Conservation (phyloP, 2,329 filamentous ascomycete species). For the Leptographium flavum region DNA sequence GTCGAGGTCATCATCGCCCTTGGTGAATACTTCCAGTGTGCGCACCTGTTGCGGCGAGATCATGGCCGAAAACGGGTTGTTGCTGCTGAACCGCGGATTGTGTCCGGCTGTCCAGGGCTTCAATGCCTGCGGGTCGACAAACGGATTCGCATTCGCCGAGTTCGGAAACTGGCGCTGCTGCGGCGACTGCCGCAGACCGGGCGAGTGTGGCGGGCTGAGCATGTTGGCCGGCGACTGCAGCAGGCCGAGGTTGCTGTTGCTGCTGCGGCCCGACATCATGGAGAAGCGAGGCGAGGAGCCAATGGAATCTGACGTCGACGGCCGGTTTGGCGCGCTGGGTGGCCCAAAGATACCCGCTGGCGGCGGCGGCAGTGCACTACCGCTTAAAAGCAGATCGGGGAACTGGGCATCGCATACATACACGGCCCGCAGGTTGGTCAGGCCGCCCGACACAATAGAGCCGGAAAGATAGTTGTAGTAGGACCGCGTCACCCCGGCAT, state of each 20-base stretch:
- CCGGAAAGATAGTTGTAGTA: conserved; percentile 79
- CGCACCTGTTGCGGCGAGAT: conserved; percentile 13
- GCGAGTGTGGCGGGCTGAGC: conserved; percentile 12
- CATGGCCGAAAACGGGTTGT: conserved; percentile 40
- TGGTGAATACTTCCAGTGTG: conserved; percentile 45
- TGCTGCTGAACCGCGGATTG: conserved; percentile 40
- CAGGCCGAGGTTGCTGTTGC: conserved; percentile 3
- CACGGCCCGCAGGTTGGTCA: conserved; percentile 60
- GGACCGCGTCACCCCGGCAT: conserved; percentile 33
- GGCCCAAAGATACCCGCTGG: conserved; percentile 21
- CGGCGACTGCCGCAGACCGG: conserved; percentile 4
- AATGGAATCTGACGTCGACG: conserved; percentile 19
- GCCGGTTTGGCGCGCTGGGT: conserved; percentile 16
- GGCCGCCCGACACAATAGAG: conserved; percentile 62
- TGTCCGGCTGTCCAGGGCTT: conserved; percentile 13
- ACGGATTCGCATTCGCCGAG: no score
- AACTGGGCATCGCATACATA: conserved; percentile 81
- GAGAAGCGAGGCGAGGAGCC: conserved; percentile 15
- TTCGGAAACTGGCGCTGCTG: conserved; percentile 8
- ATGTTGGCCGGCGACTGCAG: conserved; percentile 15
- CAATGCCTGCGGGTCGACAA: conserved; percentile 3
- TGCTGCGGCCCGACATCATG: conserved; percentile 3
- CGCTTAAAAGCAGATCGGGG: conserved; percentile 57
- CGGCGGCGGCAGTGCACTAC: conserved; percentile 30
- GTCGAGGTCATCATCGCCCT: conserved; percentile 41